Base-by-base conservation (phyloP, 2,329 filamentous ascomycete genomes). In the Cladosporium sp. region DNA sequence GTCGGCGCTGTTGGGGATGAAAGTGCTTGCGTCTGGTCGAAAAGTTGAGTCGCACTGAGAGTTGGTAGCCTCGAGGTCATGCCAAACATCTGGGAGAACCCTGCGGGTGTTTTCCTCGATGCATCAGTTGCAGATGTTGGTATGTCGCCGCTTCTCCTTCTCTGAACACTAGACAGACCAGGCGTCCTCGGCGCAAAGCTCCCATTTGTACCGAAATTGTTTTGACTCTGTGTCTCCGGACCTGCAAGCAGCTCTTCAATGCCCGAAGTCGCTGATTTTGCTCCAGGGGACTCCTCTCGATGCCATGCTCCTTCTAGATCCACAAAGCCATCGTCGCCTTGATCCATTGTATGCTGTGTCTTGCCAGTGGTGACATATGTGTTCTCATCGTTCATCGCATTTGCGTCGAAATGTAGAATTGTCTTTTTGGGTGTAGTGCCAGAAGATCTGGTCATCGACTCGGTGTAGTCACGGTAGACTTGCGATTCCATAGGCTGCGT, bases 401-500 rank as follows among this genome's bases (percentile, higher is more conserved):
- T 62, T 21, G 68, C 67, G 36, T 59, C 62, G 14, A 52, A 44
- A 24, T 64, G 59, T 28, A 68, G 47, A 7, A 66, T 60, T 28
- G 59, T 61, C 66, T 66, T 74, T 65, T 66, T 67, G 59, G 67
- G 69, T 30, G 69, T 71, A 4, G 60, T 67, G 41, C 54, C 47
- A 14, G 59, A 68, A 6, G 52, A 49, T n/a, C 30, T 47, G 8
- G 57, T 49, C 21, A 74, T 74, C 49, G 77, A 80, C 54, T 79
- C 80, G 14, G 75, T 77, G 67, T 73, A 80, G 26, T 79, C 72
- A 57, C 73, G 78, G 71, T 81, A 80, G 55, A 82, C 78, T 68
- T 83, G 81, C 63, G 80, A 81, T 64, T 81, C 80, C 70, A 77
- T 76, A 28, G 78, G 77, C 73, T 84, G 82, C 1, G 82, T 83